These are phyloP conservation scores for Coemansia sp. DNA, from an alignment of 192 early-diverging fungal genomes.

Conservation along the genomic window DNA sequence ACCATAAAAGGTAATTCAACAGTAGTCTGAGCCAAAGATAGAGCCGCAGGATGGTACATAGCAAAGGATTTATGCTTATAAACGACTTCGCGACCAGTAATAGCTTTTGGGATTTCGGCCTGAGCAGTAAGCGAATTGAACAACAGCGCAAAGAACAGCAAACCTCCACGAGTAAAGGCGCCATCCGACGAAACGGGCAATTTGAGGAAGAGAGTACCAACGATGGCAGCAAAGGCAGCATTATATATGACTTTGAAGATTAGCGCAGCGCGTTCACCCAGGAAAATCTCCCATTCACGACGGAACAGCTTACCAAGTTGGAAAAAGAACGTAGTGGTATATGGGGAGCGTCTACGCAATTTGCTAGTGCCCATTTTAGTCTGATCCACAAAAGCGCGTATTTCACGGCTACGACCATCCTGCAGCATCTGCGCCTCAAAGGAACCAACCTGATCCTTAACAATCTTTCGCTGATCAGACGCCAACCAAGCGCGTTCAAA, in stretches of 20 bases:
- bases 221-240: constrained; percentile 65
- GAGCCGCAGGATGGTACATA: constrained; percentile 67
- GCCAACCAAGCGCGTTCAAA: constrained; percentile 60
- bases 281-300: constrained; percentile 65
- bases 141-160: constrained; percentile 70
- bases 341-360: constrained; percentile 57
- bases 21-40: constrained; percentile 60
- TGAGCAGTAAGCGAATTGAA: constrained; percentile 71
- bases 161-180: constrained; percentile 78
- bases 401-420: constrained; percentile 34
- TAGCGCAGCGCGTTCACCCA: constrained; percentile 55
- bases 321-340: constrained; percentile 61
- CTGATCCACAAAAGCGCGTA: constrained; percentile 56
- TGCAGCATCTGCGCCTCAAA: constrained; percentile 49
- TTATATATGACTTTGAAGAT: constrained; percentile 62
- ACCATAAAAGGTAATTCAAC: constrained; percentile 59
- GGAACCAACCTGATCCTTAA: constrained; percentile 42
- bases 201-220: constrained; percentile 68
- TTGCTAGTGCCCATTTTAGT: constrained; percentile 56
- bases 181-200: constrained; percentile 60
- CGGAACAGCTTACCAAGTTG: constrained; percentile 58
- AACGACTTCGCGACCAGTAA: constrained; percentile 69
- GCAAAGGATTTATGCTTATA: constrained; percentile 79
- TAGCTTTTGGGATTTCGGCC: constrained; percentile 65
- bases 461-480: constrained; percentile 43